These are phyloP conservation scores for Anisodus acutangulus DNA, from an alignment of 257 asterid species.

Conservation along the genomic window DNA sequence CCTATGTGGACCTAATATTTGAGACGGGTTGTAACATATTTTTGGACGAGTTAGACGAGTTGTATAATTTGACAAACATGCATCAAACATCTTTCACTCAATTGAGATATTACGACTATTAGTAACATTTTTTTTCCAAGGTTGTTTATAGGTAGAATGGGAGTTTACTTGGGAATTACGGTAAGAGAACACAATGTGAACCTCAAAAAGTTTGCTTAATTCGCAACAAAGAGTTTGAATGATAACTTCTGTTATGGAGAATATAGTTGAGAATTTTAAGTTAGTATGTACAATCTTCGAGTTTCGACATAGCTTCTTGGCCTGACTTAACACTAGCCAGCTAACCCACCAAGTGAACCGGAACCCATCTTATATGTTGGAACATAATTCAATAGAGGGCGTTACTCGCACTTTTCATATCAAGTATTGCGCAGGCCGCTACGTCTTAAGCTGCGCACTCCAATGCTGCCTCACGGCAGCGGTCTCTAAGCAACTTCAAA, in stretches of 20 bases:
- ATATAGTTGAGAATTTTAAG: neutral
- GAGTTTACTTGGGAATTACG: neutral
- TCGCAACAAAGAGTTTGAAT: neutral
- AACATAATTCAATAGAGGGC: no score
- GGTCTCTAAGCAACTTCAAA: no score
- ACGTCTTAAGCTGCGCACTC: no score
- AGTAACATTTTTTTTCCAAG: neutral
- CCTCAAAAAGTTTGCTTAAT: neutral
- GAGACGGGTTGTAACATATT: neutral
- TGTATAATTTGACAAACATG: neutral
- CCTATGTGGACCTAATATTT: neutral
- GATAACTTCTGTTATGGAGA: neutral
- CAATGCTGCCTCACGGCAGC: no score
- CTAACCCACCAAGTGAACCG: no score
- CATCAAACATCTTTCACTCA: no score
- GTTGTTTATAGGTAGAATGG: neutral
- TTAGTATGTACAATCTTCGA: neutral
- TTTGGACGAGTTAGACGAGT: neutral
- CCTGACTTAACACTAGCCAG: no score
- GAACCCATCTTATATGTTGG: no score
- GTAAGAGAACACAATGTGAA: no score
- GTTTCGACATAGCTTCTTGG: neutral
- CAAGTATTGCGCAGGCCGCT: no score
- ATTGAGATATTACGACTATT: no score
- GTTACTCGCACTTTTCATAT: no score